Evolutionary conservation across 352 stramenopile genomes (phyloP).

Genomic region (Phytophthora hybrid): DNA sequence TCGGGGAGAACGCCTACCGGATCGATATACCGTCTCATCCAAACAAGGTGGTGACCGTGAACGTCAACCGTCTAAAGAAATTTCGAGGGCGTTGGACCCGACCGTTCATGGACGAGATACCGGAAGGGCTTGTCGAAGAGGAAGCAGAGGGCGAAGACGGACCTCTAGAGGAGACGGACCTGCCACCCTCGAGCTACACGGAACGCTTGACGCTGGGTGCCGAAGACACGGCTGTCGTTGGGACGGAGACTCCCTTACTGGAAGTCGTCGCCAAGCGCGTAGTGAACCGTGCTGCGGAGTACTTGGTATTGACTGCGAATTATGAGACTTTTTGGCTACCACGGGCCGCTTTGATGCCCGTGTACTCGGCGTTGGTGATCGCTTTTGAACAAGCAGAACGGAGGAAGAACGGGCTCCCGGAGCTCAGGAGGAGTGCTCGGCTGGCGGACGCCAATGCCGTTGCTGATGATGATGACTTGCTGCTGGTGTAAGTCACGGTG

Average conservation of each 20-base stretch:
- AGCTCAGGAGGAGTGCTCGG: background rate
- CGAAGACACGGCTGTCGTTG: too few relatives aligned
- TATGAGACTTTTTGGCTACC: conserved; percentile 8
- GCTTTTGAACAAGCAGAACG: conserved; percentile 1
- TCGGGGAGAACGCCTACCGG: too few relatives aligned
- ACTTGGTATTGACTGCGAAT: background rate
- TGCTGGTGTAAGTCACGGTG: background rate
- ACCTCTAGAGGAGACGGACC: too few relatives aligned
- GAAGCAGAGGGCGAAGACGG: too few relatives aligned
- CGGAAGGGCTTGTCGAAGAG: too few relatives aligned
- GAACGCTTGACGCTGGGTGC: too few relatives aligned
- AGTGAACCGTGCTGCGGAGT: background rate
- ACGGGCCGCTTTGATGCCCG: background rate
- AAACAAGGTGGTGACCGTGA: too few relatives aligned
- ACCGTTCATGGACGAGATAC: too few relatives aligned
- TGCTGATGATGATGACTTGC: background rate
- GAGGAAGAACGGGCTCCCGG: background rate
- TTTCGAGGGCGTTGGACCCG: too few relatives aligned
- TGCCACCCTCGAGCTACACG: too few relatives aligned
- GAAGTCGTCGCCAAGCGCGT: background rate
- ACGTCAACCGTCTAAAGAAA: too few relatives aligned
- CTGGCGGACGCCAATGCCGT: background rate
- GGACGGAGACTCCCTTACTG: background rate
- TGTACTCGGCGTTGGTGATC: background rate
- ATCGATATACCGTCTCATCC: too few relatives aligned